Conservation (phyloP, 2,329 filamentous ascomycete species). For the Aspergillus caelatus region DNA sequence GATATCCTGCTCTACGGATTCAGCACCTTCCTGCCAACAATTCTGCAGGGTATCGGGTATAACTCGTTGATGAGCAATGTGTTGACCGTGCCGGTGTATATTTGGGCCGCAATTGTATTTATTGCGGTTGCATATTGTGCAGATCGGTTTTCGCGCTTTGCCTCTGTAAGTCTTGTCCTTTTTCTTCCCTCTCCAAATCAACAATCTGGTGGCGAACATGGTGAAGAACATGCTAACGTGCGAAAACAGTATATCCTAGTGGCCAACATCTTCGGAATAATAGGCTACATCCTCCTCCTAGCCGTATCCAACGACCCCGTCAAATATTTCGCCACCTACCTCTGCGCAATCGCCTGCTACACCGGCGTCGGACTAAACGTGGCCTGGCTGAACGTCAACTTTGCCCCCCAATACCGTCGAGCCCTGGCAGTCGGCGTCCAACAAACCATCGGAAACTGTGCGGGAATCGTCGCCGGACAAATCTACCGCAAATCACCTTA, state of each 20-base stretch:
- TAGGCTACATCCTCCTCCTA: constrained; percentile 55
- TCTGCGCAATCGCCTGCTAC: constrained; percentile 53
- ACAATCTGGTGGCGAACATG: accelerated
- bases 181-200: neutral
- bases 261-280: constrained; percentile 48
- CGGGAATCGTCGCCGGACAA: constrained; percentile 53
- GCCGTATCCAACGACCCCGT: constrained; percentile 53
- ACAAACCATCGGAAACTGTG: constrained; percentile 53
- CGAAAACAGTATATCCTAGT: constrained; percentile 36
- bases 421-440: constrained; percentile 52
- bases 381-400: constrained; percentile 54
- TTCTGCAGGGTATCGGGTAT: constrained; percentile 57
- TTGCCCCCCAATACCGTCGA: constrained; percentile 52
- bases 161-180: constrained; percentile 22
- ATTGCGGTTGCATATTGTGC: constrained; percentile 51
- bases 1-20: constrained; percentile 61
- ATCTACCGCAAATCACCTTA: constrained; percentile 45
- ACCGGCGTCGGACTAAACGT: constrained; percentile 51
- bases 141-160: constrained; percentile 44
- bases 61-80: constrained; percentile 55
- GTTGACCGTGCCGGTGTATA: constrained; percentile 60
- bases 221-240: constrained; percentile 4
- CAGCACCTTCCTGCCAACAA: constrained; percentile 60
- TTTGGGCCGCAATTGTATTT: constrained; percentile 53
- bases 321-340: constrained; percentile 54